Evolutionary conservation across 352 stramenopile genomes (phyloP).

Genomic region (Globisporangium viniferum): DNA sequence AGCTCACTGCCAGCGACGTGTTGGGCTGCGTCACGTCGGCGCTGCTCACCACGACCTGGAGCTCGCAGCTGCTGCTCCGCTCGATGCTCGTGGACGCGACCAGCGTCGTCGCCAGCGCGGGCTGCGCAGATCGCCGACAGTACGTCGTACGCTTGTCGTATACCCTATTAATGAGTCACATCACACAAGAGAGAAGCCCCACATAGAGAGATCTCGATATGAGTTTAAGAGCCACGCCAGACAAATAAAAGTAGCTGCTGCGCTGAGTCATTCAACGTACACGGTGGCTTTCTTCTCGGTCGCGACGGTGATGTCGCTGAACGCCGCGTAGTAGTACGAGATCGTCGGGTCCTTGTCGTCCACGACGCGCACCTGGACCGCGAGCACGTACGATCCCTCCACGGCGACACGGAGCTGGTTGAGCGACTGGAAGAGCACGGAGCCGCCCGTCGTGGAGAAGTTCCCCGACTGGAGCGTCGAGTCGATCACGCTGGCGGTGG

Average conservation of each 20-base stretch:
- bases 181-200: not conserved
- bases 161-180: slow-evolving; percentile 15
- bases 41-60: slow-evolving; percentile 30
- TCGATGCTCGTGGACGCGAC: slow-evolving; percentile 21
- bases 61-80: slow-evolving; percentile 43
- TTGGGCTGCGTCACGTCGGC: slow-evolving; percentile 29
- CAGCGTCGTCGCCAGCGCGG: slow-evolving; percentile 29
- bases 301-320: slow-evolving; percentile 36
- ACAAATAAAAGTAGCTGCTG: not conserved
- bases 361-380: slow-evolving; percentile 39
- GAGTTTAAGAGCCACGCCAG: not conserved
- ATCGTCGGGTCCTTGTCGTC: slow-evolving; percentile 32
- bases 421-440: slow-evolving; percentile 40
- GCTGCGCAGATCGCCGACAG: slow-evolving; percentile 42
- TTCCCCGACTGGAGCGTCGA: slow-evolving; percentile 36
- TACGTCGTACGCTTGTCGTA: slow-evolving; percentile 40
- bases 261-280: slow-evolving; percentile 6
- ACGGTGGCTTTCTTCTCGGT: not conserved
- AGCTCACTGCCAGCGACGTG: slow-evolving; percentile 23
- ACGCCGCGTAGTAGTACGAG: slow-evolving; percentile 53
- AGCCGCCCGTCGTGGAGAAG: slow-evolving; percentile 30
- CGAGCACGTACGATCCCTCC: slow-evolving; percentile 39
- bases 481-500: slow-evolving; percentile 15
- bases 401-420: slow-evolving; percentile 30
- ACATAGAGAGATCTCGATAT: not conserved